Evolutionary conservation across 345 rosid species (phyloP).

Genomic region (Populus simonii): DNA sequence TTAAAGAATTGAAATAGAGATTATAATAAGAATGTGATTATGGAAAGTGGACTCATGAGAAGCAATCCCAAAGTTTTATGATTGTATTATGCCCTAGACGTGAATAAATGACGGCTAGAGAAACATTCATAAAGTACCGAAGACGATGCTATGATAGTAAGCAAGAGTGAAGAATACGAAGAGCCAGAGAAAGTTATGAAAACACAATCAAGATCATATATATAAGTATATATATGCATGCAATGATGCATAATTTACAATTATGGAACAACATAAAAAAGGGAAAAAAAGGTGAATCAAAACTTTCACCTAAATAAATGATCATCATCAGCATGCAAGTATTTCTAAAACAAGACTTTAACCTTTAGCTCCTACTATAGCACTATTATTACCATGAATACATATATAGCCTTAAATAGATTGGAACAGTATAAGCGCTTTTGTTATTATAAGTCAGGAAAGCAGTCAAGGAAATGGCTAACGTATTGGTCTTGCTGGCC

Average conservation of each 20-base stretch:
- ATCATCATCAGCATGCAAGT: not conserved
- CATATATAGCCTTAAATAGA: not conserved
- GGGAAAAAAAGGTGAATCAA: constrained; percentile 24
- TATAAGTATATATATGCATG: constrained; percentile 12
- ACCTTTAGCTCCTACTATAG: not conserved
- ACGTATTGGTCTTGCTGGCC: constrained; percentile 20
- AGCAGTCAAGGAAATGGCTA: constrained; percentile 58
- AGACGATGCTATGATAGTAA: not conserved
- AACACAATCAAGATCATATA: not conserved
- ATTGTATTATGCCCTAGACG: not conserved
- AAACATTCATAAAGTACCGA: not conserved
- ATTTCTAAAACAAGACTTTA: not conserved
- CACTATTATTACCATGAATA: not conserved
- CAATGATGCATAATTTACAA: constrained; percentile 14
- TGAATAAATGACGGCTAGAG: not conserved
- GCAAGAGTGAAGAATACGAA: not conserved
- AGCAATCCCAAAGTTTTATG: not conserved
- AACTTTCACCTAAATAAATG: constrained; percentile 7
- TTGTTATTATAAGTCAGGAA: constrained; percentile 57
- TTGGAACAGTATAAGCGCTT: not conserved
- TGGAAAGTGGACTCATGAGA: not conserved
- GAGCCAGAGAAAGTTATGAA: not conserved
- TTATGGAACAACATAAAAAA: constrained; percentile 1
- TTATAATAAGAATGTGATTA: not conserved
- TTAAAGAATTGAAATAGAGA: not conserved